phyloP scores from a whole-genome alignment of 176 grass and related monocot genomes.

The Guadua angustifolia region DNA sequence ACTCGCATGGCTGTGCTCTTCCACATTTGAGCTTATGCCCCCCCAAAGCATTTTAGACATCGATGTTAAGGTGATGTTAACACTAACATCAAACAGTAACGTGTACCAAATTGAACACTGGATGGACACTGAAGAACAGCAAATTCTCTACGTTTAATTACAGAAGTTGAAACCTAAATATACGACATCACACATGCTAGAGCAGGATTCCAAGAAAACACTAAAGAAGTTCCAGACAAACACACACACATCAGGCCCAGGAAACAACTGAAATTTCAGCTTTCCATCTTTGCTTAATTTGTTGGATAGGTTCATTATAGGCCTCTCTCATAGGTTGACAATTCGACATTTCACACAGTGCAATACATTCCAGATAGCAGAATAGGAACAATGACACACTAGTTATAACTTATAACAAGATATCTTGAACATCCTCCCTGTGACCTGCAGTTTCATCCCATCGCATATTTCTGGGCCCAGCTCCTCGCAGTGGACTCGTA shows the following conservation, averaged over 20 bases:
- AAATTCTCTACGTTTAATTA: background rate
- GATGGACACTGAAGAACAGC: background rate
- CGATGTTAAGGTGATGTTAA: background rate
- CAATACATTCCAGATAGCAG: conserved; percentile 8
- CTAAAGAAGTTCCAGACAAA: too few relatives aligned
- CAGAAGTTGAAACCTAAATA: background rate
- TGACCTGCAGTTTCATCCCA: conserved; percentile 42
- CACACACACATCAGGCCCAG: too few relatives aligned
- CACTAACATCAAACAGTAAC: background rate
- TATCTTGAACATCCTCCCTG: background rate
- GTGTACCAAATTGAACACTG: background rate
- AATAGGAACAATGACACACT: conserved; percentile 24
- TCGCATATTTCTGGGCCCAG: conserved; percentile 65
- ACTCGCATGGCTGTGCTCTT: background rate
- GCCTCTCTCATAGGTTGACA: background rate
- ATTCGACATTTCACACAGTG: conserved; percentile 1
- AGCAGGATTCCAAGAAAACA: too few relatives aligned
- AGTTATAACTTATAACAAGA: conserved; percentile 2
- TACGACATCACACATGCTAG: too few relatives aligned
- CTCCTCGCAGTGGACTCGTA: conserved; percentile 57
- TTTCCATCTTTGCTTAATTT: conserved; percentile 11
- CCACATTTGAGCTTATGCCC: background rate
- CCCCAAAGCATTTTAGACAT: background rate
- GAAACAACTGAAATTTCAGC: background rate
- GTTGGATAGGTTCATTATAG: conserved; percentile 7